Base-by-base conservation (phyloP, 1,139 yeast genomes). In the Pichia norvegensis region DNA sequence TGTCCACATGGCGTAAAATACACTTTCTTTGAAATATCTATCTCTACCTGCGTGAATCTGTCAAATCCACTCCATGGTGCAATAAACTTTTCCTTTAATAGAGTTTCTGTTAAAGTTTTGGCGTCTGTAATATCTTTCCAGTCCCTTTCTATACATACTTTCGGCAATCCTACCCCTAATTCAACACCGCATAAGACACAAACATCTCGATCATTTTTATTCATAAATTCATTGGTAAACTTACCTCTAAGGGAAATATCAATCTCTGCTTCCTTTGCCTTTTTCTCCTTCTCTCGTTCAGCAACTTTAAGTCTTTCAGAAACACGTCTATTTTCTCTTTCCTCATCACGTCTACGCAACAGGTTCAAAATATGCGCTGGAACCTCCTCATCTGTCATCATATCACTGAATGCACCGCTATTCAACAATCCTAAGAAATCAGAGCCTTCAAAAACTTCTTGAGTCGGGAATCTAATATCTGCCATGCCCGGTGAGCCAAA, bases 1-100 rank as follows among this genome's bases (percentile, higher is more conserved):
- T 88, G 97, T 0, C 96, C 96, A 67, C 97, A 88, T 13, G 61
- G 59, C 0, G 90, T 74, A 27, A 76, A 73, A 59, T 82, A 87
- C 5, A 84, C 76, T 50, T 92, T 71, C 57, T 73, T 79, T 1
- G 92, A 81, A 31, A 85, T 66, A 44, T 76, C 81, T 31, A 67
- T 60, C 56, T 85, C 95, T 1, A 69, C 69, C 9, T 68, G 72
- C 0, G 82, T 72, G 14, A 81, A 66, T 33, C 41, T 43, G n/a
- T 42, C 47, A 16, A 68, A 56, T 43, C 81, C 76, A 54, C 78
- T 81, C 74, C 83, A 84, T 1, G 92, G 92, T 1, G 88, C 85
- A 33, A 60, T 69, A 16, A 74, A 67, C 17, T 52, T 54, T 17
- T 53, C 55, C 23, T 55, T 68, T 14, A 65, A 27, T n/a, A 48